Percentiles rank a stretch among this genome's conserved stretches.
Evolutionary conservation across 148 eudicot species (phyloP).

Genomic region (Silene conica): DNA sequence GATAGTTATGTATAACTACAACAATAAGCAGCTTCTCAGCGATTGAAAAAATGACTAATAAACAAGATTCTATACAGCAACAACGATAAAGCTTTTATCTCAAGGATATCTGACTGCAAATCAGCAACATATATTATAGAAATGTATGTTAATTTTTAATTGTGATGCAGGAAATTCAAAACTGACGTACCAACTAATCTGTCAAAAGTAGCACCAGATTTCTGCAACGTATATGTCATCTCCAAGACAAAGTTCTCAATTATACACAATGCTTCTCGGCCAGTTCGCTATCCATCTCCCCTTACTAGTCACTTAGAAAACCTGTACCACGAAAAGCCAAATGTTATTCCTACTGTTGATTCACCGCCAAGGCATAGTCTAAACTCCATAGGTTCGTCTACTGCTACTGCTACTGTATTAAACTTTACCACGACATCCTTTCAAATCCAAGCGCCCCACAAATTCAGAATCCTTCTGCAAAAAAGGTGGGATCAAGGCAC

Average conservation of each 20-base stretch:
- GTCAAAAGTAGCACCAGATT: conserved; percentile 70
- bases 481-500: not conserved
- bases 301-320: conserved; percentile 46
- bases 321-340: conserved; percentile 25
- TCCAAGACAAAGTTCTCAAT: conserved; percentile 72
- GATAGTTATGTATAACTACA: no score
- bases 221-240: conserved; percentile 80
- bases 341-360: conserved; percentile 19
- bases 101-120: not conserved
- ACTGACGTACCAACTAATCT: conserved; percentile 58
- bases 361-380: conserved; percentile 31
- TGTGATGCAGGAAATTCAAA: conserved; percentile 51
- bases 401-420: not conserved
- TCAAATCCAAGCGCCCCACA: not conserved
- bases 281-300: conserved; percentile 64
- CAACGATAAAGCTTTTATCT: not conserved
- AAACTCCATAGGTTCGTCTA: conserved; percentile 35
- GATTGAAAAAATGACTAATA: no score
- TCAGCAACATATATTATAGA: not conserved
- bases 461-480: not conserved
- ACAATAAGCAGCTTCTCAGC: not conserved
- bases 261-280: conserved; percentile 53
- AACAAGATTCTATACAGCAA: no score
- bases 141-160: not conserved
- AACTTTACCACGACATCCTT: conserved; percentile 2